Conservation (phyloP, 441 rosid genomes). For the Arabidopsis hybrid region DNA sequence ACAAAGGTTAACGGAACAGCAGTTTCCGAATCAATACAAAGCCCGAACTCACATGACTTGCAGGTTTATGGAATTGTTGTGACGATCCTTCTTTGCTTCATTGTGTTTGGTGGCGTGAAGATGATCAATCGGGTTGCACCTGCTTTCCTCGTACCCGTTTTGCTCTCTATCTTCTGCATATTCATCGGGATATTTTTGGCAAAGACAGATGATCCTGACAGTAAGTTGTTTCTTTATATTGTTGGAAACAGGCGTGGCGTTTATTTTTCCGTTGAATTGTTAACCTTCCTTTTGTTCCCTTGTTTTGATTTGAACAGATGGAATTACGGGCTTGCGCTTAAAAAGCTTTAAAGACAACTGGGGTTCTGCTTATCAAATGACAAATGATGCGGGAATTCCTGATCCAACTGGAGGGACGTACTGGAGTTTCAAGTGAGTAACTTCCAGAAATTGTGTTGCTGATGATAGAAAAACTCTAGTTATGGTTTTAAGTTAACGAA, state of each 20-base stretch:
- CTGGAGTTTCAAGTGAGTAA: conserved; percentile 91
- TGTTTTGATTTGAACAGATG: conserved; percentile 64
- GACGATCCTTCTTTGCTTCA: conserved; percentile 88
- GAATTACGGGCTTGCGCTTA: conserved; percentile 79
- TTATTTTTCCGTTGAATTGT: not conserved
- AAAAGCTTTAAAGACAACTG: conserved; percentile 86
- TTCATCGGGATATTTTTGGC: conserved; percentile 81
- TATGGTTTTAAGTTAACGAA: conserved; percentile 17
- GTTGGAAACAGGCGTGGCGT: conserved; percentile 18
- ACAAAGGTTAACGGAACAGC: conserved; percentile 74
- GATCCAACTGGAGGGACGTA: conserved; percentile 70
- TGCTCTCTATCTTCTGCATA: conserved; percentile 90
- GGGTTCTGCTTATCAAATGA: conserved; percentile 83
- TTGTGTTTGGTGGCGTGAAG: conserved; percentile 99
- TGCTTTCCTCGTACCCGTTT: conserved; percentile 93
- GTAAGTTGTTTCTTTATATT: conserved; percentile 55
- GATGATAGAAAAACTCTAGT: conserved; percentile 28
- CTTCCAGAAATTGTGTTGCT: conserved; percentile 12
- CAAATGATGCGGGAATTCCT: conserved; percentile 91
- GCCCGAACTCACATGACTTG: conserved; percentile 91
- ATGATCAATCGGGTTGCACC: conserved; percentile 99
- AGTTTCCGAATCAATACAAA: conserved; percentile 61
- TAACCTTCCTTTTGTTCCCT: conserved; percentile 34
- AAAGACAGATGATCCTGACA: conserved; percentile 71
- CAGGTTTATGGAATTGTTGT: conserved; percentile 96